phyloP scores from a whole-genome alignment of 1,284 basidiomycete species.

The Hypsizygus ulmarius region DNA sequence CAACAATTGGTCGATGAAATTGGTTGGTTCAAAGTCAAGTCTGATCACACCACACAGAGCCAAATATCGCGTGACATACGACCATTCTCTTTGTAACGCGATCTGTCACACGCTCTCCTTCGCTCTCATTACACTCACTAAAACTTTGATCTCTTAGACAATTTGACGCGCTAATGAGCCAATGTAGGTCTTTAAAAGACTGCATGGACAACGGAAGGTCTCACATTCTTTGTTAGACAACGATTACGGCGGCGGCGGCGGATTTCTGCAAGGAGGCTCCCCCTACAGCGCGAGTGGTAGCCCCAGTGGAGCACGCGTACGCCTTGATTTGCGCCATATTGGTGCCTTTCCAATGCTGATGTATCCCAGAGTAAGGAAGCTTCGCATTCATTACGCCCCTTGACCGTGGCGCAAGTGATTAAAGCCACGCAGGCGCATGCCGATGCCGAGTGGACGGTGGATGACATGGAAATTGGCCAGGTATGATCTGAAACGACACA shows the following conservation, averaged over 20 bases:
- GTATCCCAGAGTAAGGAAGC: conserved; percentile 36
- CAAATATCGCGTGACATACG: not conserved
- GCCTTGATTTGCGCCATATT: conserved; percentile 24
- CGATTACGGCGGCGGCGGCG: conserved; percentile 35
- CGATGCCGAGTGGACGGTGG: conserved; percentile 87
- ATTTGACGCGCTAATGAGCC: conserved; percentile 28
- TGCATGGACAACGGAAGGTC: not conserved
- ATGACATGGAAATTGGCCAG: conserved; percentile 79
- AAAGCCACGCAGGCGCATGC: conserved; percentile 80
- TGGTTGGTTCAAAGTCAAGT: not conserved
- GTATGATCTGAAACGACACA: conserved; percentile 38
- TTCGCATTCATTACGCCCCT: conserved; percentile 75
- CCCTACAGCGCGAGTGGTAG: conserved; percentile 39
- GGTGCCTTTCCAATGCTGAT: not conserved
- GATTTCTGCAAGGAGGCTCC: conserved; percentile 38
- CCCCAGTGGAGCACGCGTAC: conserved; percentile 36
- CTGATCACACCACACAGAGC: not conserved
- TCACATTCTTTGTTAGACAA: conserved; percentile 23
- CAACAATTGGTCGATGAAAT: too few relatives aligned
- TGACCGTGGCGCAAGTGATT: conserved; percentile 81
- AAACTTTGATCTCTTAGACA: not conserved
- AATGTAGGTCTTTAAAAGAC: conserved; percentile 29
- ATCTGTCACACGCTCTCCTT: conserved; percentile 7
- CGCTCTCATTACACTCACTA: not conserved
- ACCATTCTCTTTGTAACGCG: conserved; percentile 14